Evolutionary conservation across 73 alveolate species (phyloP), one percentile per base, ranked within the genome.

Genomic region (Paramecium octaurelia): DNA sequence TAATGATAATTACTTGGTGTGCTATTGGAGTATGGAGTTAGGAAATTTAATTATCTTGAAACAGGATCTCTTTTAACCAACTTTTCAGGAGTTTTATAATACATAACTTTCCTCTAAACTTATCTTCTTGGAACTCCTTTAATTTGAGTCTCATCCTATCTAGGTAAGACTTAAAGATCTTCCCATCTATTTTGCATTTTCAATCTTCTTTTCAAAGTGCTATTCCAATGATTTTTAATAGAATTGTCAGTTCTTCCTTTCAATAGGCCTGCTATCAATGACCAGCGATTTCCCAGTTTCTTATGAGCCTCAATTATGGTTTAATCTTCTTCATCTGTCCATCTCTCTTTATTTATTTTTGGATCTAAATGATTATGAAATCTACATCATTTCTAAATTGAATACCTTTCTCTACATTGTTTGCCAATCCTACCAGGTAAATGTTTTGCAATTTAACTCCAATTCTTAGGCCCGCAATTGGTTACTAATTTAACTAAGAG

Each of bases 311-410:
- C 92, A 44, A 98, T 95, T 46, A 98, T 94, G 27, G 97, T 86
- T 94, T 95, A 88, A 64, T 98, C 99, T 93, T 98, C 99, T 75
- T 97, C 98, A 20, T 95, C 98, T 1, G 99, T 93, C 99, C 99
- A 98, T 85, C 97, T 89, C 43, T 97, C 96, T 86, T 96, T 96
- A 84, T 97, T 97, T 29, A 98, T 97, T 18, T 93, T 92, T 20
- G 99, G 99, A 89, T 97, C 96, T 40, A 98, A 89, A 91, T 98
- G 99, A 92, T 98, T 98, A 92, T 97, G 99, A 98, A 99, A 98
- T 93, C 99, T 89, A 64, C 2, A 54, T 54, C 29, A 21, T 34
- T 89, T n/a, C 18, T 40, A 71, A 44, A n/a, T 3, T 38, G 0
- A 38, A 42, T 89, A 89, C 94, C 94, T 95, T 73, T 98, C 99